phyloP scores from a whole-genome alignment of 1,139 yeast genomes.

The Debaryomyces sp. region DNA sequence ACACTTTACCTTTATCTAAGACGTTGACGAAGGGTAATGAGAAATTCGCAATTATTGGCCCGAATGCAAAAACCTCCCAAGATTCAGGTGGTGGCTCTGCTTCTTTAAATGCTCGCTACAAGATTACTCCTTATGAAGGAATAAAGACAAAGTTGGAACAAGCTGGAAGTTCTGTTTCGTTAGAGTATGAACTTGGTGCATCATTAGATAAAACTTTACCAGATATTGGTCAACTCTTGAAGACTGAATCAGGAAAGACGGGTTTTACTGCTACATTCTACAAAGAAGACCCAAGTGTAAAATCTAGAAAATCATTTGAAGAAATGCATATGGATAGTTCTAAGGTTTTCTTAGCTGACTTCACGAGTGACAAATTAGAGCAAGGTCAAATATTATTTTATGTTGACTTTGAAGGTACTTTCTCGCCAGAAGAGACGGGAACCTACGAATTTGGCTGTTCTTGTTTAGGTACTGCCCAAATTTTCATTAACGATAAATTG shows the following conservation, averaged over 20 bases:
- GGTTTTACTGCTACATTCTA: conserved; percentile 45
- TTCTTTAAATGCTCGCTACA: conserved; percentile 32
- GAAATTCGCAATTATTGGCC: conserved; percentile 39
- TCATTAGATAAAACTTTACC: conserved; percentile 32
- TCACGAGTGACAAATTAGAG: conserved; percentile 31
- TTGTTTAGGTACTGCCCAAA: conserved; percentile 54
- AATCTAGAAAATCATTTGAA: conserved; percentile 40
- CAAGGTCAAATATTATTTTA: conserved; percentile 31
- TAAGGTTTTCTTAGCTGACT: conserved; percentile 50
- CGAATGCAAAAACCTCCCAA: conserved; percentile 36
- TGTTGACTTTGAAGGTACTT: conserved; percentile 46
- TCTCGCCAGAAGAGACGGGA: conserved; percentile 48
- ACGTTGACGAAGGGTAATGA: conserved; percentile 16
- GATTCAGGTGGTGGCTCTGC: conserved; percentile 45
- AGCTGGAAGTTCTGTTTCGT: conserved; percentile 22
- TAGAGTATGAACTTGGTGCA: conserved; percentile 35
- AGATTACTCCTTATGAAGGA: conserved; percentile 37
- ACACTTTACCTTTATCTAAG: conserved; percentile 41
- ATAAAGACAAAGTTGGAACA: conserved; percentile 27
- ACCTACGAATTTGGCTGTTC: conserved; percentile 54
- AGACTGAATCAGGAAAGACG: conserved; percentile 31
- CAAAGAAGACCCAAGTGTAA: conserved; percentile 34
- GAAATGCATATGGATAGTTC: conserved; percentile 33
- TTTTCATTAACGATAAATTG: too few relatives aligned
- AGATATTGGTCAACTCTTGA: conserved; percentile 26